These are phyloP conservation scores for Solanum hybrid DNA, from an alignment of 305 asterid genomes.

Conservation along the genomic window DNA sequence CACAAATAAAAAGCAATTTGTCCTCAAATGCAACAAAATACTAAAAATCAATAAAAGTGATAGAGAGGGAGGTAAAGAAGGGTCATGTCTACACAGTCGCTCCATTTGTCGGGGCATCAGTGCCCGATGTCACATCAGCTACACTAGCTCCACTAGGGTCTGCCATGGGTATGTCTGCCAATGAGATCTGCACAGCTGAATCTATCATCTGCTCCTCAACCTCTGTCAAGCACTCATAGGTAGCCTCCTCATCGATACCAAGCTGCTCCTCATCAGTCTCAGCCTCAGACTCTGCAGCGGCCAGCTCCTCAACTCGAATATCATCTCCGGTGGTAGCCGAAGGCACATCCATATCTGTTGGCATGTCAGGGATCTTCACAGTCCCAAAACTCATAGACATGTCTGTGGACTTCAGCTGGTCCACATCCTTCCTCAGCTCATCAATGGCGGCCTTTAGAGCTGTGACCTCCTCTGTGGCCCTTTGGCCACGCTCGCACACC, in stretches of 20 bases:
- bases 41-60: background rate
- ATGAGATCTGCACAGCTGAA: background rate
- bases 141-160: background rate
- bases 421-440: background rate
- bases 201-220: background rate
- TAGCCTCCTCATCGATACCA: background rate
- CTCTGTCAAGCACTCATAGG: background rate
- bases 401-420: background rate
- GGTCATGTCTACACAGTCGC: background rate
- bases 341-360: background rate
- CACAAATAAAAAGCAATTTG: background rate
- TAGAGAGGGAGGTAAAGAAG: background rate
- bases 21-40: background rate
- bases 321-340: background rate
- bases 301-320: background rate
- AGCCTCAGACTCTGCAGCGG: background rate
- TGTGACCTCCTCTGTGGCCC: background rate
- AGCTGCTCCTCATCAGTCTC: background rate
- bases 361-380: background rate
- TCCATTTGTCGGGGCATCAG: background rate
- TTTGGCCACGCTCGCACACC: background rate
- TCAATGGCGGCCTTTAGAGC: background rate
- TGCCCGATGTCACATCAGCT: background rate
- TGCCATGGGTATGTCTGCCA: background rate
- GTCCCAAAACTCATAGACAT: background rate